These are phyloP conservation scores for Rhizomucor miehei DNA, from an alignment of 371 early-diverging fungal genomes.

Conservation along the genomic window DNA sequence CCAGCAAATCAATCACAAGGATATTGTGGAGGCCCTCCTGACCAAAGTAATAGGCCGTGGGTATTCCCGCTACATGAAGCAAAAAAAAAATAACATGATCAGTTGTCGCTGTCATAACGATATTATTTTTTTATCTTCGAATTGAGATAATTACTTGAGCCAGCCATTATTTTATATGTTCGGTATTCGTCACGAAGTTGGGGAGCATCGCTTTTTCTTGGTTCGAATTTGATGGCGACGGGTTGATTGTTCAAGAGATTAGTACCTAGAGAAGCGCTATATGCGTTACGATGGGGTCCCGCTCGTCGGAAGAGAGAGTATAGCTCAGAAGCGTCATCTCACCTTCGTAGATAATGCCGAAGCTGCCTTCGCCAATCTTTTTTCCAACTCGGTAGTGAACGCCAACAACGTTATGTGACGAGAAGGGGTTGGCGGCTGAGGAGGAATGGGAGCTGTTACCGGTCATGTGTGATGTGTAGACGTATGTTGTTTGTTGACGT, in stretches of 20 bases:
- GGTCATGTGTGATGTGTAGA: constrained; percentile 5
- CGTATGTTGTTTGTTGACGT: constrained; percentile 8
- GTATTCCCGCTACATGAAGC: constrained; percentile 66
- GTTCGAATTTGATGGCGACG: constrained; percentile 82
- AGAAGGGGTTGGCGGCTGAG: constrained; percentile 12
- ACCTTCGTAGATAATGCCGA: constrained; percentile 97
- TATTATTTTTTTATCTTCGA: neutral
- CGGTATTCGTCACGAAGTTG: constrained; percentile 84
- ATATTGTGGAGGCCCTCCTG: constrained; percentile 94
- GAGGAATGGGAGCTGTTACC: constrained; percentile 10
- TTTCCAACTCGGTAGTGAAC: constrained; percentile 90
- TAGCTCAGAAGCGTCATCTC: constrained; percentile 12
- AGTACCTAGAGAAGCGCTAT: constrained; percentile 26
- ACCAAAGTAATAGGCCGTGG: constrained; percentile 90
- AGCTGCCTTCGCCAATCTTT: constrained; percentile 93
- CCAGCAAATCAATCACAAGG: constrained; percentile 94
- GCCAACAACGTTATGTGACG: constrained; percentile 67
- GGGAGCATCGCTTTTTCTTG: constrained; percentile 79
- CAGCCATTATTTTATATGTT: constrained; percentile 73
- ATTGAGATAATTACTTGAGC: constrained; percentile 32
- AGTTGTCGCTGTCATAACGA: neutral
- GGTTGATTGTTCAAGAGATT: constrained; percentile 67
- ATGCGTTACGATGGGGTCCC: neutral
- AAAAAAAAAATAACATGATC: neutral
- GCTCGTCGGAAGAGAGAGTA: neutral